Evolutionary conservation across 2,329 filamentous ascomycete species (phyloP).

Genomic region (Diaporthe eres): DNA sequence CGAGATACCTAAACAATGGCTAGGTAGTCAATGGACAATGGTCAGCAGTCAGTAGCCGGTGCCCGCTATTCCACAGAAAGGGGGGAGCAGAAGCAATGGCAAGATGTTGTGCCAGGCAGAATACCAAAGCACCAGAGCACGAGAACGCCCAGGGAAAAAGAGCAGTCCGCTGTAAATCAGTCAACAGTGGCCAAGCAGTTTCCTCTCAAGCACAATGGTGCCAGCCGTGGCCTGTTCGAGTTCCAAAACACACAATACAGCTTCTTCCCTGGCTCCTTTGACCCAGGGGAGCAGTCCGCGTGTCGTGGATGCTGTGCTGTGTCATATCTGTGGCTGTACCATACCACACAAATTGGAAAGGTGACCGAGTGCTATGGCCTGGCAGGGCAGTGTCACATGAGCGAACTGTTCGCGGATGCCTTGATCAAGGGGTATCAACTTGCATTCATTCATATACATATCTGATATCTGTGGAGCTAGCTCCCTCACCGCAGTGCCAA

Average conservation of each 20-base stretch:
- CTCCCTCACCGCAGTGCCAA: not conserved
- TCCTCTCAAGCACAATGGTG: not conserved
- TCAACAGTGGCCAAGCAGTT: not conserved
- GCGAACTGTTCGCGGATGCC: not conserved
- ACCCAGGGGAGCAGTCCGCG: not conserved
- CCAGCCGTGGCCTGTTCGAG: not conserved
- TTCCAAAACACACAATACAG: not conserved
- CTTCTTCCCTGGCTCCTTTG: too few relatives aligned
- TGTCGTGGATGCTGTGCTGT: not conserved
- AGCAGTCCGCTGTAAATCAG: not conserved
- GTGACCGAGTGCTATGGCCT: not conserved
- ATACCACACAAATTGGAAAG: not conserved
- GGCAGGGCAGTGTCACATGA: not conserved
- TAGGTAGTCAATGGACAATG: not conserved
- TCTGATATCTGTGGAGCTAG: not conserved
- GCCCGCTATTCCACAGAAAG: too few relatives aligned
- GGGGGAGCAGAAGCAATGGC: not conserved
- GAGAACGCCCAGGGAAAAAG: not conserved
- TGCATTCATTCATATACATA: constrained; percentile 22
- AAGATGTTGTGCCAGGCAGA: not conserved
- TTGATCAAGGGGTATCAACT: constrained; percentile 18
- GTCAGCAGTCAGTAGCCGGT: not conserved
- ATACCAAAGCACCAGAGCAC: not conserved
- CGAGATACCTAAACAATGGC: not conserved
- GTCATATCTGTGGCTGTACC: not conserved